Conservation (phyloP, 2,329 filamentous ascomycete genomes). For the Myotisia sp. region DNA sequence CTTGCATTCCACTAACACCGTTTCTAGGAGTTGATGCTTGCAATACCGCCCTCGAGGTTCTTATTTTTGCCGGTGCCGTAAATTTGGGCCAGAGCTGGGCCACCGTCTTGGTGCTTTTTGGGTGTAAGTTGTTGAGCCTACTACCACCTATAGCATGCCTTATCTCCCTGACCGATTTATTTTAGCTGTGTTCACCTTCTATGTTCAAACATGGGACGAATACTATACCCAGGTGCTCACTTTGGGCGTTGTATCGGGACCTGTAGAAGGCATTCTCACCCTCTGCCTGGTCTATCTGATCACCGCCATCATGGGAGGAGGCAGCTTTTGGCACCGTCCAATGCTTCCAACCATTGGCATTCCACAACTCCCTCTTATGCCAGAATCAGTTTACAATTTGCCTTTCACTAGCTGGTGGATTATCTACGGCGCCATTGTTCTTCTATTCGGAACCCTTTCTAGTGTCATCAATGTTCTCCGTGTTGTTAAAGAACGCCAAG, state of each 20-base stretch:
- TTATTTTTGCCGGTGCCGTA: conserved; percentile 83
- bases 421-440: conserved; percentile 65
- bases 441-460: conserved; percentile 65
- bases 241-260: conserved; percentile 79
- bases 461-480: conserved; percentile 71
- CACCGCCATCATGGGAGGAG: conserved; percentile 74
- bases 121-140: conserved; percentile 41
- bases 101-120: conserved; percentile 71
- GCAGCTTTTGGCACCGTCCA: conserved; percentile 81
- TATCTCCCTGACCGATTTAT: conserved; percentile 1
- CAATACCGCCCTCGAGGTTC: conserved; percentile 85
- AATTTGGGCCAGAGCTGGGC: conserved; percentile 89
- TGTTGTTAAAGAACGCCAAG: conserved; percentile 57
- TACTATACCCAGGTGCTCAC: conserved; percentile 96
- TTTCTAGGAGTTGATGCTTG: conserved; percentile 67
- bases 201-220: conserved; percentile 97
- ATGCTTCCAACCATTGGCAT: conserved; percentile 59
- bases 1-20: conserved; percentile 8
- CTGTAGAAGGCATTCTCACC: conserved; percentile 84
- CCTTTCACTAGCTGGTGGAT: conserved; percentile 90
- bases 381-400: conserved; percentile 57
- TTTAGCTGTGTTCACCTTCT: conserved; percentile 82
- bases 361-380: conserved; percentile 49
- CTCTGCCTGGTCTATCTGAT: conserved; percentile 67
- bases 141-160: too few species aligned